Evolutionary conservation across 2,329 filamentous ascomycete genomes (phyloP), one percentile per base, ranked within the genome.

Genomic region (Ceratocystis eucalypticola): DNA sequence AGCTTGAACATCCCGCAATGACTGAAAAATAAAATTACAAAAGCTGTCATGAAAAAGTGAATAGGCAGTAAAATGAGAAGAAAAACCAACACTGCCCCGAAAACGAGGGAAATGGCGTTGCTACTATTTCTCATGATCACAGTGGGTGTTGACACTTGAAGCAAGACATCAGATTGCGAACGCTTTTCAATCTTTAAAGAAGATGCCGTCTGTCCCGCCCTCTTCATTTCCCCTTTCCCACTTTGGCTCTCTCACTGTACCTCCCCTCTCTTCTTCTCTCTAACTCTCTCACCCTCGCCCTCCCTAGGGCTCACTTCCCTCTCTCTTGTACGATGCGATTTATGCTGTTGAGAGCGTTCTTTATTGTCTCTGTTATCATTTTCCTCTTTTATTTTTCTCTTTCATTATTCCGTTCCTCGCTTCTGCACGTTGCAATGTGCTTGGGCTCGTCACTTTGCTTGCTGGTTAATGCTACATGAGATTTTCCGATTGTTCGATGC

Each of bases 1-100:
- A 33, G 72, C 73, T 64, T 77, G 72, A 76, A 61, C 17, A 20
- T 8, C 15, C 41, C 37, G 4, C 37, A 12, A 12, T 41, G 37
- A 41, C 37, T 41, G 37, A 41, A 50, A n/a, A 20, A 22, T 41
- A 25, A 22, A 7, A 22, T 1, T n/a, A 28, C 1, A 25, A 10
- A 20, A 48, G 5, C 20, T n/a, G n/a, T 41, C 61, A 28, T 2
- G 28, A 44, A 62, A 30, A 2, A 1, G 10, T 25, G 8, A 25
- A 22, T 12, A 10, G 6, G 8, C 48, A 25, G 25, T 25, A 53
- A 53, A 53, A 25, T 5, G 15, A 25, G 48, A 20, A 25, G 5
- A 8, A 53, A 3, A 41, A 41, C 12, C 37, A 41, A 4, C 37
- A 41, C 37, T 10, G 10, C 10, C 10, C 10, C 3, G 8, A 41